Evolutionary conservation across 352 stramenopile genomes (phyloP).

Genomic region (Peronospora farinosa): DNA sequence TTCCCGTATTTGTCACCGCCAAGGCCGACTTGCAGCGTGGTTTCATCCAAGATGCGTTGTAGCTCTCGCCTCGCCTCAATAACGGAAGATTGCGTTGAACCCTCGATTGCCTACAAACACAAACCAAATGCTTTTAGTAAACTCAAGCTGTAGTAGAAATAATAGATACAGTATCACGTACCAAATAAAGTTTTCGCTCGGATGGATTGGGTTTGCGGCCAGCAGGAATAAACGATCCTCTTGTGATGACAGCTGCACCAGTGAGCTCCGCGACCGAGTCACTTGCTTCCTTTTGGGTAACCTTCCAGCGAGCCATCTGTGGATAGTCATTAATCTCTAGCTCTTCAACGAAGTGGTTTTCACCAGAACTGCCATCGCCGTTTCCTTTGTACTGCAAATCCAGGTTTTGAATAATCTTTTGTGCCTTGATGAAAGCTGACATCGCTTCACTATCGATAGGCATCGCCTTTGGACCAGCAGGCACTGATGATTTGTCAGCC

Average conservation of each 20-base stretch:
- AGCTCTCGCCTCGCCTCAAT: slow-evolving; percentile 72
- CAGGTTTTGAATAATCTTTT: slow-evolving; percentile 82
- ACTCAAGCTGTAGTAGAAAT: background rate
- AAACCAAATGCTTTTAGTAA: slow-evolving; percentile 6
- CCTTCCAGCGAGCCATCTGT: slow-evolving; percentile 83
- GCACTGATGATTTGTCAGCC: slow-evolving; percentile 16
- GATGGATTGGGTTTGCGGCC: slow-evolving; percentile 79
- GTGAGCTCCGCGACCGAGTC: slow-evolving; percentile 86
- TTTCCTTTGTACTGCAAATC: slow-evolving; percentile 74
- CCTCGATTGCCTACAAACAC: slow-evolving; percentile 66
- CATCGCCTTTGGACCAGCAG: slow-evolving; percentile 14
- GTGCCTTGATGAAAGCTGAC: slow-evolving; percentile 70
- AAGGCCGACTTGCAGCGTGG: slow-evolving; percentile 82
- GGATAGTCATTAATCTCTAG: slow-evolving; percentile 94
- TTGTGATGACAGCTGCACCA: slow-evolving; percentile 80
- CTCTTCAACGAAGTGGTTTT: slow-evolving; percentile 84
- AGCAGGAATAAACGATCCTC: slow-evolving; percentile 83
- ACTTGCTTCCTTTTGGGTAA: slow-evolving; percentile 84
- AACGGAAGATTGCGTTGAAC: slow-evolving; percentile 60
- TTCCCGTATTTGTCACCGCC: slow-evolving; percentile 84
- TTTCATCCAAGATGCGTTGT: slow-evolving; percentile 86
- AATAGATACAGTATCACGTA: slow-evolving; percentile 30
- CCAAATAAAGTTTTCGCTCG: slow-evolving; percentile 86
- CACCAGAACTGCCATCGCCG: slow-evolving; percentile 26
- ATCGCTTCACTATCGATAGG: slow-evolving; percentile 51